Evolutionary conservation across 2,329 filamentous ascomycete species (phyloP), one percentile per base, ranked within the genome.

Genomic region (Ilyonectria destructans): DNA sequence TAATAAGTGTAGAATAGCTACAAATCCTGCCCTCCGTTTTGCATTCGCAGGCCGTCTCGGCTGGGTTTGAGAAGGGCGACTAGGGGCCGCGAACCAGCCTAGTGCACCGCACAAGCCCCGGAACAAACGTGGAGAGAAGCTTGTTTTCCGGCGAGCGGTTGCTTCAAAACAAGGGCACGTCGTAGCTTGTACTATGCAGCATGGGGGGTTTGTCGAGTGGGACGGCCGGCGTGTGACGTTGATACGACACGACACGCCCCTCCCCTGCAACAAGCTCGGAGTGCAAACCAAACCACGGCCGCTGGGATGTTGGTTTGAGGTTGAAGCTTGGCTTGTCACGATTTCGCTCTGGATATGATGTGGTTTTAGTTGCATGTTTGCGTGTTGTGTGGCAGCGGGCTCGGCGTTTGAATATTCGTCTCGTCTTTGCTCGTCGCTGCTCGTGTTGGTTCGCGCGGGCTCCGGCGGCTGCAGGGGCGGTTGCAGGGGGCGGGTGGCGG

Each of bases 71-170:
- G 40, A 33, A 33, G 8, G 31, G 31, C 31, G 31, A 33, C 31
- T 12, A 33, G 7, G 31, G 31, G 12, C 31, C 31, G 31, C 12
- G 31, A 33, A 33, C 1, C 15, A 6, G 19, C 4, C 51, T 35
- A 54, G 51, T 23, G 51, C 13, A 40, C 19, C 29, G n/a, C 29
- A 54, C 29, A 54, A 37, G 31, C 51, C 49, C 40, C 29, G 48
- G 46, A 35, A 58, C 58, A 67, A 67, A 67, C 64, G 64, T 62
- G 64, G 64, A 67, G 64, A 67, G 63, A 67, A 67, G 64, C 64
- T 67, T 67, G 64, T 67, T 62, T 66, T 17, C 13, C 9, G 15
- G 9, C 9, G 13, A 15, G 4, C 26, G 26, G 26, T 26, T 26
- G 26, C 26, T 26, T 26, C 26, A 26, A 1, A 26, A 26, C 26